A percentile compares a stretch with the other conserved stretches of the same genome.
phyloP scores from a whole-genome alignment of 352 stramenopile species.

The Pythium chondricola region DNA sequence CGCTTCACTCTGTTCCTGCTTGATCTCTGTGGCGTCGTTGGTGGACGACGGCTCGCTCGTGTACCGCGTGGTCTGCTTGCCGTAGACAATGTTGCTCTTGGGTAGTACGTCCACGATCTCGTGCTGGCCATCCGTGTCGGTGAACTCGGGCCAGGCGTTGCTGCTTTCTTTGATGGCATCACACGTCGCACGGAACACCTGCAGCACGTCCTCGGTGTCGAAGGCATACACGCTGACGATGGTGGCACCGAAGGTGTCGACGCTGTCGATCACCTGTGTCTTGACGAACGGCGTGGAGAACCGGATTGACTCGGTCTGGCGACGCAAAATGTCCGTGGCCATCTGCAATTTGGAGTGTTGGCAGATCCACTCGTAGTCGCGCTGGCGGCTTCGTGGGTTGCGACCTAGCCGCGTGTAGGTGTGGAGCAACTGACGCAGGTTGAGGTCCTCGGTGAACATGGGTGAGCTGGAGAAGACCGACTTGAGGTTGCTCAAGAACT shows the following conservation, averaged over 20 bases:
- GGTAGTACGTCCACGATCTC: constrained; percentile 29
- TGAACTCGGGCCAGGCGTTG: constrained; percentile 40
- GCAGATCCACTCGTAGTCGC: constrained; percentile 42
- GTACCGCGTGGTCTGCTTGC: constrained; percentile 29
- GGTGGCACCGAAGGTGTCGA: constrained; percentile 36
- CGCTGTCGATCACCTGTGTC: constrained; percentile 20
- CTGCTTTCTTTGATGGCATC: constrained; percentile 32
- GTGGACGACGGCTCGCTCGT: constrained; percentile 12
- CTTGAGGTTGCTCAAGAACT: constrained; percentile 37
- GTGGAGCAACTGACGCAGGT: constrained; percentile 46
- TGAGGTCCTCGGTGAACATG: constrained; percentile 24
- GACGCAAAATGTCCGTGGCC: constrained; percentile 40
- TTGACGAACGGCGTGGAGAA: constrained; percentile 34
- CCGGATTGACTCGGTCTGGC: constrained; percentile 33
- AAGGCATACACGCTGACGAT: constrained; percentile 44
- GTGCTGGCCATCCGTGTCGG: constrained; percentile 17
- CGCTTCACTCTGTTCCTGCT: background rate
- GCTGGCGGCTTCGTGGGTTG: constrained; percentile 26
- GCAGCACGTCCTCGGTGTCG: constrained; percentile 35
- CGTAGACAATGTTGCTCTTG: constrained; percentile 37
- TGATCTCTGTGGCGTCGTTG: background rate
- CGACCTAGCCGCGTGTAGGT: constrained; percentile 46
- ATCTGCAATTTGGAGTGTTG: constrained; percentile 40
- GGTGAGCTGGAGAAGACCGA: constrained; percentile 25
- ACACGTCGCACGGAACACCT: constrained; percentile 36